Conservation (phyloP, 1,139 yeast species). For the Yamadazyma buinensis region DNA sequence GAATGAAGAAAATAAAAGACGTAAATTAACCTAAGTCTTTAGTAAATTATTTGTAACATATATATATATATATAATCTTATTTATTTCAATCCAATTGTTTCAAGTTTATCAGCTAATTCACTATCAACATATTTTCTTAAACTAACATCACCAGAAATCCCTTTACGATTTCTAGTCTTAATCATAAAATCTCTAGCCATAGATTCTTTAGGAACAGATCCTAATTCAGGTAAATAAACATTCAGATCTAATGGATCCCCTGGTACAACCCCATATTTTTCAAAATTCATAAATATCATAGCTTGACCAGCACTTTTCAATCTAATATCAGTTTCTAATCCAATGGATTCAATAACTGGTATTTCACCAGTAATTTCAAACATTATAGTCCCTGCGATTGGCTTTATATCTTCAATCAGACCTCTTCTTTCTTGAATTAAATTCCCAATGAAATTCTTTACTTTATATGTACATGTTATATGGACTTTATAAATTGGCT, state of each 20-base stretch:
- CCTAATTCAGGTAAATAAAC: constrained; percentile 64
- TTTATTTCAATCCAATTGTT: constrained; percentile 35
- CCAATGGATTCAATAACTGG: constrained; percentile 94
- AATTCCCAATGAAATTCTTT: constrained; percentile 40
- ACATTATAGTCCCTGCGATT: constrained; percentile 73
- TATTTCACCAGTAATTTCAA: constrained; percentile 56
- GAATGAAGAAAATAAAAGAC: constrained; percentile 1
- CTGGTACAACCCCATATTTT: constrained; percentile 81
- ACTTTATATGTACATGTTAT: constrained; percentile 53
- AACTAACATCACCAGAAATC: constrained; percentile 68
- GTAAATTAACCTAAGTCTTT: neutral
- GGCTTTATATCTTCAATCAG: constrained; percentile 45
- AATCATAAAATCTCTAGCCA: constrained; percentile 85
- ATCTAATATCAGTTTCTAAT: constrained; percentile 77
- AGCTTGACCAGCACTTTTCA: constrained; percentile 77
- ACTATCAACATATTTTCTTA: constrained; percentile 66
- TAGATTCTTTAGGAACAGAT: constrained; percentile 65
- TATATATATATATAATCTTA: no score
- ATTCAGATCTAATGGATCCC: constrained; percentile 78
- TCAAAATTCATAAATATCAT: constrained; percentile 62
- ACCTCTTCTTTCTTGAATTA: constrained; percentile 64
- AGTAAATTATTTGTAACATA: no score
- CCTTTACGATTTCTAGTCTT: constrained; percentile 91
- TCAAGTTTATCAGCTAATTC: constrained; percentile 53
- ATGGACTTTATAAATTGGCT: constrained; percentile 72